Percentiles rank a stretch among this genome's conserved stretches.
Evolutionary conservation across 306 rosid species (phyloP).

Genomic region (Sicyos baderoa): DNA sequence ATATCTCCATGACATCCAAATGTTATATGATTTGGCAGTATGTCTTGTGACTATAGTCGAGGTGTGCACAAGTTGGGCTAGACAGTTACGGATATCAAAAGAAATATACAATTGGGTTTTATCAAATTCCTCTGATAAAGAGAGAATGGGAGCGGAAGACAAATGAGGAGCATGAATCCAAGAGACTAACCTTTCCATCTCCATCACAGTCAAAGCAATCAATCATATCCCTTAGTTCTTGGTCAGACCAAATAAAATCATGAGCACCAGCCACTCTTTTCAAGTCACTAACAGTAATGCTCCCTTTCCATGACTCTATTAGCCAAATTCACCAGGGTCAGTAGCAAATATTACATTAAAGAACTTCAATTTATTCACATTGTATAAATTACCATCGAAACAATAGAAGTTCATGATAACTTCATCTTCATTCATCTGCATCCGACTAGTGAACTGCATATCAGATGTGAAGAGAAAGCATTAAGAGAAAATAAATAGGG

Average conservation of each 20-base stretch:
- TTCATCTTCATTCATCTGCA: slow-evolving; percentile 85
- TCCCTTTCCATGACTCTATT: slow-evolving; percentile 63
- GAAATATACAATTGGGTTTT: too few relatives aligned
- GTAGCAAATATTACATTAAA: slow-evolving; percentile 10
- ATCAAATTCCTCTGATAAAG: too few relatives aligned
- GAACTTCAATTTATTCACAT: neutral
- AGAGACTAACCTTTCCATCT: slow-evolving; percentile 54
- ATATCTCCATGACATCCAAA: too few relatives aligned
- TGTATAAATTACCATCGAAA: slow-evolving; percentile 62
- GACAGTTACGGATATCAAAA: too few relatives aligned
- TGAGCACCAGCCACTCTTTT: slow-evolving; percentile 58
- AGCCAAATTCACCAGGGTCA: slow-evolving; percentile 27
- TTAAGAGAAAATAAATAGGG: slow-evolving; percentile 10
- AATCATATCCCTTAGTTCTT: slow-evolving; percentile 69
- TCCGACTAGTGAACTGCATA: slow-evolving; percentile 60
- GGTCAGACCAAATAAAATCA: slow-evolving; percentile 70
- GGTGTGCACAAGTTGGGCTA: too few relatives aligned
- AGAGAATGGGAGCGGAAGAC: too few relatives aligned
- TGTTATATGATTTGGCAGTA: too few relatives aligned
- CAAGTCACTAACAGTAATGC: slow-evolving; percentile 45
- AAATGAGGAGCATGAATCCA: too few relatives aligned
- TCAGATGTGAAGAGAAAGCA: slow-evolving; percentile 22
- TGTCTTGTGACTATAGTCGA: too few relatives aligned
- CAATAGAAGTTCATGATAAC: slow-evolving; percentile 61
- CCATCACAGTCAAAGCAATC: slow-evolving; percentile 66